Evolutionary conservation across 2,329 filamentous ascomycete genomes (phyloP).

Genomic region (Xylariaceae sp.): DNA sequence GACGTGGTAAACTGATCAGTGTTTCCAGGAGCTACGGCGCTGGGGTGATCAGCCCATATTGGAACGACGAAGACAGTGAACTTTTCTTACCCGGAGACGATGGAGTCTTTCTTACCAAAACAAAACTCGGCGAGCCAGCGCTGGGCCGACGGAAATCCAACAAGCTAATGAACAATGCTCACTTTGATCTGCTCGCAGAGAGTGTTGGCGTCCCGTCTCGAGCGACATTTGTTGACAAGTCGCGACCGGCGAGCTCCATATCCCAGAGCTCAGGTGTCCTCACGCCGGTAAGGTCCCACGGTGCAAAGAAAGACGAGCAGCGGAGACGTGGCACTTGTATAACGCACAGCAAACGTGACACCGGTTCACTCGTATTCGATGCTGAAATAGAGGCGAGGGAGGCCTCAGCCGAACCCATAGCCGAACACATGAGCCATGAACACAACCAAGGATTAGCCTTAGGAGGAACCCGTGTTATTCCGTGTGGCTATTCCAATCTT

Average conservation of each 20-base stretch:
- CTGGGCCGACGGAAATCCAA: slow-evolving; percentile 26
- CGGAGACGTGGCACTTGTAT: not conserved
- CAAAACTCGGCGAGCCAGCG: slow-evolving; percentile 25
- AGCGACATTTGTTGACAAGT: slow-evolving; percentile 18
- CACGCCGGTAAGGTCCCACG: slow-evolving; percentile 4
- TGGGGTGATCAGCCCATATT: not conserved
- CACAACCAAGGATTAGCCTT: not conserved
- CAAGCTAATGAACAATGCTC: slow-evolving; percentile 21
- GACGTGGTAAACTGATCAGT: slow-evolving; percentile 4
- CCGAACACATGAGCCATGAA: not conserved
- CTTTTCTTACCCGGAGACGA: slow-evolving; percentile 17
- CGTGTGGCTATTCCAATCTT: no score
- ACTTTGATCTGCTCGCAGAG: slow-evolving; percentile 27
- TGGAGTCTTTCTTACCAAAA: slow-evolving; percentile 24
- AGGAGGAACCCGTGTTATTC: not conserved
- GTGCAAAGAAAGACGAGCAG: not conserved
- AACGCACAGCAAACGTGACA: not conserved
- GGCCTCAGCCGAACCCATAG: not conserved
- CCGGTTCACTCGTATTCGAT: not conserved
- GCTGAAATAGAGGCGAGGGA: not conserved
- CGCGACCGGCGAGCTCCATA: slow-evolving; percentile 11
- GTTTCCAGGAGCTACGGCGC: slow-evolving; percentile 16
- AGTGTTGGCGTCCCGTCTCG: slow-evolving; percentile 27
- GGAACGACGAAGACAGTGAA: slow-evolving; percentile 7
- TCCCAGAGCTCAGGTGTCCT: slow-evolving; percentile 19